Evolutionary conservation across 2,329 filamentous ascomycete species (phyloP).

Genomic region (Aspergillus arachidicola): DNA sequence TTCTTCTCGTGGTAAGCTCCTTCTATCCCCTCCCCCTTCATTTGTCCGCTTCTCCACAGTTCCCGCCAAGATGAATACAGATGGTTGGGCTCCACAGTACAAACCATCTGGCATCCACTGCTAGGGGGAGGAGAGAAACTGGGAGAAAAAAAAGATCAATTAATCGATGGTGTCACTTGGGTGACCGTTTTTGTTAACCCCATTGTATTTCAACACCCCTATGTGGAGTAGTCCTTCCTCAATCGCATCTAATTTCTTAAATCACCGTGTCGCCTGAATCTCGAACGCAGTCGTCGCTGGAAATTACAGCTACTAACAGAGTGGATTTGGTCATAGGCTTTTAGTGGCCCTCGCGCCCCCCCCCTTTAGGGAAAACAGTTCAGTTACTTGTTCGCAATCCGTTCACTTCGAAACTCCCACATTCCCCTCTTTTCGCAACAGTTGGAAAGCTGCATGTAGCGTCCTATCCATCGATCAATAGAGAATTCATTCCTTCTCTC

Average conservation of each 20-base stretch:
- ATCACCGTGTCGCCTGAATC: not conserved
- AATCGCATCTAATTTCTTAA: not conserved
- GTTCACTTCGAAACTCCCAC: constrained; percentile 18
- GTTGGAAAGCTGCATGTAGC: constrained; percentile 30
- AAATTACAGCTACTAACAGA: constrained; percentile 6
- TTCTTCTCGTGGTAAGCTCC: constrained; percentile 16
- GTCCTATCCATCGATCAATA: constrained; percentile 23
- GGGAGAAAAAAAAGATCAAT: constrained; percentile 4
- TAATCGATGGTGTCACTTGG: not conserved
- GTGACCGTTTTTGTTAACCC: not conserved
- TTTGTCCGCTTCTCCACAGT: constrained; percentile 31
- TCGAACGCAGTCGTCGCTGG: not conserved
- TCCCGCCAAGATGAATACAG: constrained; percentile 28
- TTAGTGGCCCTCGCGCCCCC: constrained; percentile 13
- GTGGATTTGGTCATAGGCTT: constrained; percentile 13
- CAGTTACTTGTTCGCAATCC: constrained; percentile 9
- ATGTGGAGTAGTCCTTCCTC: not conserved
- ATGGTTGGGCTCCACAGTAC: constrained; percentile 31
- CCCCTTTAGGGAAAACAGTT: constrained; percentile 11
- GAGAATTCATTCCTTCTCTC: constrained; percentile 26
- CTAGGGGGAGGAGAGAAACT: constrained; percentile 27
- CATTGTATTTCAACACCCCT: not conserved
- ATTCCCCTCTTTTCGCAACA: constrained; percentile 25
- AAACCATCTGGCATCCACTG: constrained; percentile 24
- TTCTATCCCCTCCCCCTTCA: constrained; percentile 17